Evolutionary conservation across 257 asterid species (phyloP), one percentile per base, ranked within the genome.

Genomic region (Rhazya stricta): DNA sequence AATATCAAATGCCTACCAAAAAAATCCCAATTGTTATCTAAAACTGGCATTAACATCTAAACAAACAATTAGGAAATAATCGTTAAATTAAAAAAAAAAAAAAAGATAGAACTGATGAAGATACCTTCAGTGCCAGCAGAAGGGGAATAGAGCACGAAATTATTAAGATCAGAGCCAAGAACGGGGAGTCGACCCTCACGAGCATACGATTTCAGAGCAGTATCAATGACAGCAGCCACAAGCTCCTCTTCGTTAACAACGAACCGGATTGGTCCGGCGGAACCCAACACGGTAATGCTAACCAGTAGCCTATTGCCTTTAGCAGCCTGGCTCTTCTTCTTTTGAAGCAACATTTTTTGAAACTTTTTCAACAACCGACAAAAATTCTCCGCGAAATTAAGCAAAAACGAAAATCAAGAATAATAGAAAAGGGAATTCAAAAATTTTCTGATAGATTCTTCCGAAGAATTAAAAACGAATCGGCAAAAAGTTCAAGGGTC

Each of bases 191-290:
- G 85, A 8, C 97, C 97, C 86, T 94, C 96, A 9, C 97, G 93
- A 25, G 96, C 96, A 73, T 94, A 91, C 9, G 86, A 83, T 82
- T 94, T 94, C 86, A 91, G 43, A 13, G 96, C 93, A 3, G 94
- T 91, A 73, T 89, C 93, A 39, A 91, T 94, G 13, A 91, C 97
- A 23, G 87, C 73, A 56, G 86, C 91, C 21, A 94, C 96, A 30
- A 86, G 90, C 58, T 92, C 97, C 23, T 78, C 88, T 81, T 94
- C 97, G 50, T 84, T 88, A 25, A 92, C 96, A 23, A 94, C 97
- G 77, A 94, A 91, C 12, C 97, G 90, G 76, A 94, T 87, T 69
- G 98, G 98, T 0, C 98, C 98, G 15, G 98, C 89, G 32, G 97
- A 91, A 8, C 98, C 98, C 1, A 90, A 75, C 48, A 94, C 94